Percentiles rank a stretch among this genome's conserved stretches.
Evolutionary conservation across 768 basidiomycete species (phyloP).

Genomic region (Cytidiella melzeri): DNA sequence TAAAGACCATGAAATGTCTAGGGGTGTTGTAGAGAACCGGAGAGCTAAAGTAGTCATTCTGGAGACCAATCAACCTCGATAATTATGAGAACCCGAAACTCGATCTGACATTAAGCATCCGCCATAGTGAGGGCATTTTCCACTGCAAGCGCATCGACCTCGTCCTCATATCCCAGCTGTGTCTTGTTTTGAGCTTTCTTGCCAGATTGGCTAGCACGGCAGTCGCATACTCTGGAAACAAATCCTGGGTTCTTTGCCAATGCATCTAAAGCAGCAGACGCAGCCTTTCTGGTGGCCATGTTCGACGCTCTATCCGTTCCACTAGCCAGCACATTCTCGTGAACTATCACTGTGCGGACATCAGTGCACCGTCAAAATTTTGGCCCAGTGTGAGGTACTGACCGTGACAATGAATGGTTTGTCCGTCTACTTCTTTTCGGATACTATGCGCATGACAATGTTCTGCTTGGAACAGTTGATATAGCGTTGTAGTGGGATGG

Average conservation of each 20-base stretch:
- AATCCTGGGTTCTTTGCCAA: slow-evolving; percentile 61
- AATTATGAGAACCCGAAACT: too few relatives aligned
- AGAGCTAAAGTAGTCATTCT: too few relatives aligned
- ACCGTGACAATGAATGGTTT: slow-evolving; percentile 48
- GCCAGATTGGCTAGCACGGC: slow-evolving; percentile 34
- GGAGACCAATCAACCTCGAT: too few relatives aligned
- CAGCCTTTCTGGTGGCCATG: slow-evolving; percentile 55
- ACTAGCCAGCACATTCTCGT: slow-evolving; percentile 56
- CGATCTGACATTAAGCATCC: not conserved
- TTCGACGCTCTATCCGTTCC: slow-evolving; percentile 45
- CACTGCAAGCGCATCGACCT: not conserved
- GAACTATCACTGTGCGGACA: slow-evolving; percentile 50
- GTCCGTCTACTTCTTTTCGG: slow-evolving; percentile 38
- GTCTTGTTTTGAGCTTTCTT: slow-evolving; percentile 30
- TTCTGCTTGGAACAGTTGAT: slow-evolving; percentile 66
- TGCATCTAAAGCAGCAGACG: slow-evolving; percentile 60
- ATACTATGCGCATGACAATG: slow-evolving; percentile 65
- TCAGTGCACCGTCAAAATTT: not conserved
- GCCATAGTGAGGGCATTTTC: not conserved
- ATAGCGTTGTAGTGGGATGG: slow-evolving; percentile 72
- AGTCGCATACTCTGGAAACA: slow-evolving; percentile 61
- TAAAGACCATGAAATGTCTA: too few relatives aligned
- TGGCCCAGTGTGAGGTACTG: slow-evolving; percentile 14
- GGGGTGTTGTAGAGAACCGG: too few relatives aligned
- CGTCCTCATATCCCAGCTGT: slow-evolving; percentile 7